Evolutionary conservation across 2,329 filamentous ascomycete genomes (phyloP).

Genomic region (Aureobasidium sp.): DNA sequence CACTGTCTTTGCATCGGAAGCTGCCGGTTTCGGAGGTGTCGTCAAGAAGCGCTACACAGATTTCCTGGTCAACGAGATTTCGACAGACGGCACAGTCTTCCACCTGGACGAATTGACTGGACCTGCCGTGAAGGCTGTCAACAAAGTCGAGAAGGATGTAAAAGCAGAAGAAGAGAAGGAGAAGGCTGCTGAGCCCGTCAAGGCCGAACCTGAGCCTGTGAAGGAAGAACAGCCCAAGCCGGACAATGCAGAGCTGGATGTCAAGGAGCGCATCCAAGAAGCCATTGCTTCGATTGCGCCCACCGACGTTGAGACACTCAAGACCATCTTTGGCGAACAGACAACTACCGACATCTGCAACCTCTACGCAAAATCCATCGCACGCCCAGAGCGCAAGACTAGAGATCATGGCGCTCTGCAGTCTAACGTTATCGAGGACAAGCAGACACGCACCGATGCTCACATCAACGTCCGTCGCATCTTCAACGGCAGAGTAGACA

Average conservation of each 20-base stretch:
- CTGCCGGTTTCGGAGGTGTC: constrained; percentile 52
- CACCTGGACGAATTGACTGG: constrained; percentile 51
- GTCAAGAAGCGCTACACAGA: constrained; percentile 78
- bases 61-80: constrained; percentile 86
- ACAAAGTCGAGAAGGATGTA: constrained; percentile 6
- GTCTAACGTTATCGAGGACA: constrained; percentile 49
- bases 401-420: constrained; percentile 46
- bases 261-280: constrained; percentile 3
- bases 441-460: constrained; percentile 52
- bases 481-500: constrained; percentile 71
- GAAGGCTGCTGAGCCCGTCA: background rate
- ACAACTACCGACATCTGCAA: constrained; percentile 42
- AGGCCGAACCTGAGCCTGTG: constrained; percentile 6
- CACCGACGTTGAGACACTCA: constrained; percentile 29
- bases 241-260: constrained; percentile 3
- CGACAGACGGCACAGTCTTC: constrained; percentile 63
- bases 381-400: constrained; percentile 46
- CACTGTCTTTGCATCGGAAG: constrained; percentile 52
- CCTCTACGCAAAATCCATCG: constrained; percentile 47
- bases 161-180: constrained; percentile 9
- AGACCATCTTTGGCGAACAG: constrained; percentile 43
- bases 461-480: constrained; percentile 65
- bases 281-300: constrained; percentile 22
- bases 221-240: constrained; percentile 7
- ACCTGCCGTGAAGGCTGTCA: constrained; percentile 14